phyloP scores from a whole-genome alignment of 176 grass and related monocot genomes.

The Typha latifolia region DNA sequence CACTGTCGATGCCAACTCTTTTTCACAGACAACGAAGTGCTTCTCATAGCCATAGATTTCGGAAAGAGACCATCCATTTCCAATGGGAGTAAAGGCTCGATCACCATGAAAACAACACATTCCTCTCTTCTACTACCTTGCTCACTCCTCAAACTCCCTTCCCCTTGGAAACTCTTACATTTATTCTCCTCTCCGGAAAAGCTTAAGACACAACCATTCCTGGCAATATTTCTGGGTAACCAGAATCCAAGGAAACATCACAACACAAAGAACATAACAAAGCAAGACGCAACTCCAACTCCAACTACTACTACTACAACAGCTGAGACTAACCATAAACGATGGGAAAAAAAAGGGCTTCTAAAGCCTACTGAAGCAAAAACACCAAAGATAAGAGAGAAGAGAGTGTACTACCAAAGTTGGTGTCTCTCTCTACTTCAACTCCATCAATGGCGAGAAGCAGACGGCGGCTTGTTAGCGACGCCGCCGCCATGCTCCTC shows the following conservation, averaged over 20 bases:
- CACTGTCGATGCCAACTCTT: slow-evolving; percentile 3
- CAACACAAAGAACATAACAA: slow-evolving; percentile 21
- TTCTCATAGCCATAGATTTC: not conserved
- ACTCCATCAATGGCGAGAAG: slow-evolving; percentile 73
- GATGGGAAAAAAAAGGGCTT: slow-evolving; percentile 16
- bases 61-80: slow-evolving; percentile 21
- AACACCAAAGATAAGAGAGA: slow-evolving; percentile 31
- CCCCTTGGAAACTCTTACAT: slow-evolving; percentile 17
- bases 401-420: slow-evolving; percentile 18
- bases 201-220: not conserved
- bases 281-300: slow-evolving; percentile 22
- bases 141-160: slow-evolving; percentile 8
- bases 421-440: slow-evolving; percentile 29
- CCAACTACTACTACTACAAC: slow-evolving; percentile 30
- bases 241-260: slow-evolving; percentile 16
- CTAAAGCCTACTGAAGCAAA: slow-evolving; percentile 38
- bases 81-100: too few species aligned
- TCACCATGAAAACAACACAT: too few species aligned
- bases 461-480: slow-evolving; percentile 70
- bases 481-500: slow-evolving; percentile 64
- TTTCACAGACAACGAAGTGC: not conserved
- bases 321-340: not conserved
- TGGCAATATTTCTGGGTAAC: too few species aligned
- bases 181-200: slow-evolving; percentile 10
- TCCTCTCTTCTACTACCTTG: too few species aligned